phyloP scores from a whole-genome alignment of 768 basidiomycete genomes.

The Mycena capillaripes region DNA sequence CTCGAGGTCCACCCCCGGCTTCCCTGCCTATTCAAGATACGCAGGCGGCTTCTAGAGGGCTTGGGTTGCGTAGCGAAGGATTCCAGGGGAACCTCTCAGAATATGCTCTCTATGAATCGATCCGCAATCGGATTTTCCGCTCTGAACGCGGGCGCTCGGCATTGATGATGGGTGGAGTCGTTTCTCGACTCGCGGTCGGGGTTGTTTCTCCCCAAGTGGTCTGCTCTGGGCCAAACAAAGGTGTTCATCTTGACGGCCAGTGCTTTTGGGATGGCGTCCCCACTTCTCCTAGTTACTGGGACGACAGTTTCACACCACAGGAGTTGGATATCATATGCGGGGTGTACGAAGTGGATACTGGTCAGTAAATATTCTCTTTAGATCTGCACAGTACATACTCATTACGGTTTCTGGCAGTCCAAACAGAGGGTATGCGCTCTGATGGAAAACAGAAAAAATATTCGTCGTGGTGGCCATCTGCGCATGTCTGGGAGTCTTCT shows the following conservation, averaged over 20 bases:
- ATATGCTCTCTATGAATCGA: slow-evolving; percentile 7
- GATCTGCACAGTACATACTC: neutral
- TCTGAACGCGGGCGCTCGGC: slow-evolving; percentile 16
- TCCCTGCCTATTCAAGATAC: too few species aligned
- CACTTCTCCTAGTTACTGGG: slow-evolving; percentile 11
- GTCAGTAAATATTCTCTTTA: neutral
- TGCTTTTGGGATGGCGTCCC: slow-evolving; percentile 8
- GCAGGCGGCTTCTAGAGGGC: neutral
- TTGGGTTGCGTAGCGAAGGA: slow-evolving; percentile 1
- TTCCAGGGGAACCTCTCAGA: neutral
- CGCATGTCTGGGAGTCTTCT: neutral
- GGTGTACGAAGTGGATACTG: slow-evolving; percentile 21
- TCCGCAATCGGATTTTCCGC: slow-evolving; percentile 9
- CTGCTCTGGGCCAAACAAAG: slow-evolving; percentile 2
- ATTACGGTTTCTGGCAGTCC: neutral
- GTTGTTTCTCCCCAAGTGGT: slow-evolving; percentile 9
- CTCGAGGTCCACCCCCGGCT: neutral
- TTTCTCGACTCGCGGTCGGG: slow-evolving; percentile 12
- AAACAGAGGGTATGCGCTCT: neutral
- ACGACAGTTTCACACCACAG: slow-evolving; percentile 8
- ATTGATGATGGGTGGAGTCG: slow-evolving; percentile 13
- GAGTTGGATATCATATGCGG: slow-evolving; percentile 20
- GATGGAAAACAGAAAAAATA: slow-evolving; percentile 7
- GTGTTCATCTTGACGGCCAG: neutral
- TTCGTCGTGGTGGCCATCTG: slow-evolving; percentile 16